phyloP scores from a whole-genome alignment of 2,329 filamentous ascomycete genomes.

The Fusarium sp. region DNA sequence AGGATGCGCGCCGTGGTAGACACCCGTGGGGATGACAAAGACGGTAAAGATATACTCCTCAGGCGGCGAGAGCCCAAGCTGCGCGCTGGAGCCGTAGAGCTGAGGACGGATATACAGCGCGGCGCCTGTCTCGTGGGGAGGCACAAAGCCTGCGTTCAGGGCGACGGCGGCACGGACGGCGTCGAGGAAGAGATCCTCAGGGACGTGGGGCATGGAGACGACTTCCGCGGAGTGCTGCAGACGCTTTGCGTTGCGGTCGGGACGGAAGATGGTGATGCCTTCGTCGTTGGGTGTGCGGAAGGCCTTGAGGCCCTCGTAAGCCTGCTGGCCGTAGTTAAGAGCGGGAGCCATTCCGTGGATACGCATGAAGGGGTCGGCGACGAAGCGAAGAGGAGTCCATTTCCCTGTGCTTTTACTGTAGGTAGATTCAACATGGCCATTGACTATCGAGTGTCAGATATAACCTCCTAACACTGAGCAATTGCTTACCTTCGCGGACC shows the following conservation, averaged over 20 bases:
- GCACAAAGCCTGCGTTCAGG: conserved; percentile 91
- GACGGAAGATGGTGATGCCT: conserved; percentile 87
- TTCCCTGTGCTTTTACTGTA: conserved; percentile 79
- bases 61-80: conserved; percentile 86
- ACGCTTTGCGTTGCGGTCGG: conserved; percentile 84
- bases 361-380: conserved; percentile 84
- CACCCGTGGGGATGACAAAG: conserved; percentile 90
- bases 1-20: conserved; percentile 91
- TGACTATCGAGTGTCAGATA: conserved; percentile 68
- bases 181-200: conserved; percentile 79
- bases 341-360: conserved; percentile 96
- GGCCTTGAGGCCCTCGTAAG: conserved; percentile 98
- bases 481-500: conserved; percentile 81
- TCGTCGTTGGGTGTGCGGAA: conserved; percentile 81
- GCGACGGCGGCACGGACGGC: conserved; percentile 85
- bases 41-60: conserved; percentile 94
- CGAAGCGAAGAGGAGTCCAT: conserved; percentile 85
- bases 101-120: conserved; percentile 94
- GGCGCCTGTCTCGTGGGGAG: conserved; percentile 87
- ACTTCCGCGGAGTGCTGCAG: conserved; percentile 87
- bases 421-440: conserved; percentile 91
- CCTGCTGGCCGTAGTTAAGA: conserved; percentile 97
- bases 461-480: background rate
- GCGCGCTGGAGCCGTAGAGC: conserved; percentile 87
- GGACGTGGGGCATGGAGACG: conserved; percentile 85